Evolutionary conservation across 2,329 filamentous ascomycete species (phyloP).

Genomic region (Teratosphaeria destructans): DNA sequence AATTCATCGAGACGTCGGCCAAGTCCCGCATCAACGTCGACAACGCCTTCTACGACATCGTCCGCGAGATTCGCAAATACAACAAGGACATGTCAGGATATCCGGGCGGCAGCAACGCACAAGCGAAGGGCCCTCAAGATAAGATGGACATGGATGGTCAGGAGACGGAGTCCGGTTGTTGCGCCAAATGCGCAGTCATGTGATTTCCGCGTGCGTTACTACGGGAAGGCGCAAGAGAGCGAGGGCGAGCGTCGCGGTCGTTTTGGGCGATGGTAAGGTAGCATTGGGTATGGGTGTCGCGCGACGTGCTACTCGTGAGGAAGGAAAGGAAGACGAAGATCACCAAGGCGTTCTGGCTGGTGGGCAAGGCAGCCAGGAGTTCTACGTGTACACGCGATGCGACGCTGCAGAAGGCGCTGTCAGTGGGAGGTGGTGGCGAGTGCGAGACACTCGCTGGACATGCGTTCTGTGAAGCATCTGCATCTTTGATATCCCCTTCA

Average conservation of each 20-base stretch:
- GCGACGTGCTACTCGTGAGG: background rate
- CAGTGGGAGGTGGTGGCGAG: background rate
- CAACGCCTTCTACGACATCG: slow-evolving; percentile 96
- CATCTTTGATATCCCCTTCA: background rate
- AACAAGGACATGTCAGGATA: slow-evolving; percentile 97
- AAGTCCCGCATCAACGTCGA: slow-evolving; percentile 98
- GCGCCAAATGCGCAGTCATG: slow-evolving; percentile 80
- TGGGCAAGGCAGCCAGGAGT: background rate
- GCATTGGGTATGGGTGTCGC: background rate
- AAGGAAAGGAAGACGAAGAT: background rate
- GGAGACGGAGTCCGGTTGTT: slow-evolving; percentile 61
- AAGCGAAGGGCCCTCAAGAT: slow-evolving; percentile 33
- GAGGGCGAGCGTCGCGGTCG: background rate
- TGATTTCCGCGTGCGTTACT: slow-evolving; percentile 30
- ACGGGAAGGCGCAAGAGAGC: background rate
- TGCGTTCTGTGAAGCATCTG: background rate
- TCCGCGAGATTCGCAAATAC: slow-evolving; percentile 93
- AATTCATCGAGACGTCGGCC: slow-evolving; percentile 97
- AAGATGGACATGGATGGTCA: slow-evolving; percentile 72
- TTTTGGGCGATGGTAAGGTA: background rate
- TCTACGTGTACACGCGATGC: background rate
- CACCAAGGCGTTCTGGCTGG: background rate
- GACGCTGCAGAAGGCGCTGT: background rate
- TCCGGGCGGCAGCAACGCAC: slow-evolving; percentile 52
- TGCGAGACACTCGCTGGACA: background rate